Percentiles rank a stretch among this genome's conserved stretches.
Conservation (phyloP, 805 yeast species). For the Barnettozyma vustinii region DNA sequence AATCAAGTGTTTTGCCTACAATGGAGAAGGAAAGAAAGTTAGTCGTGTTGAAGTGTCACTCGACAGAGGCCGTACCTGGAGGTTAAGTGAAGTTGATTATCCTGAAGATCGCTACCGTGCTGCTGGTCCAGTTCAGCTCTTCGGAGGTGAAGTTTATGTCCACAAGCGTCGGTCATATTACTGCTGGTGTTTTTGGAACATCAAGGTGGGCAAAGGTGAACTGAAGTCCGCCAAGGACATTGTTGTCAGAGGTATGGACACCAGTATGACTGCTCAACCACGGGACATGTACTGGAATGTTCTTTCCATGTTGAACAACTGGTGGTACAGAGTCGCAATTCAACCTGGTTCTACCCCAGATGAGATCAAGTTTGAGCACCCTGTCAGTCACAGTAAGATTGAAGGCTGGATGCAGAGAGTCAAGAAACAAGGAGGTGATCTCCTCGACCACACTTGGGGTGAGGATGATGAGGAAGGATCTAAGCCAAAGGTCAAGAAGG, state of each 20-base stretch:
- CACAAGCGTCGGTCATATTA: conserved; percentile 29
- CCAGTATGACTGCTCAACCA: conserved; percentile 30
- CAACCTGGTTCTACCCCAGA: conserved; percentile 10
- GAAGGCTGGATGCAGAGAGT: conserved; percentile 36
- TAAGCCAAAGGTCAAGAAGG: conserved; percentile 5
- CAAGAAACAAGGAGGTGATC: conserved; percentile 28
- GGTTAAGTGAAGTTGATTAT: conserved; percentile 25
- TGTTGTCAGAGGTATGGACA: conserved; percentile 32
- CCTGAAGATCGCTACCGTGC: conserved; percentile 30
- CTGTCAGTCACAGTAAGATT: conserved; percentile 21
- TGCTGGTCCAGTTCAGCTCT: conserved; percentile 27
- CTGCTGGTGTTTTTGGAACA: conserved; percentile 33
- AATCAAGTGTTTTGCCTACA: conserved; percentile 30
- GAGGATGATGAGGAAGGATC: conserved; percentile 18
- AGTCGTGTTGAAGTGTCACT: conserved; percentile 31
- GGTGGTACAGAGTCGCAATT: conserved; percentile 32
- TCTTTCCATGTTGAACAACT: conserved; percentile 32
- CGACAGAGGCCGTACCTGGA: conserved; percentile 30
- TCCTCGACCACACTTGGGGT: conserved; percentile 28
- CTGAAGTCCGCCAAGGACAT: conserved; percentile 25
- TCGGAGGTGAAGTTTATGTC: conserved; percentile 30
- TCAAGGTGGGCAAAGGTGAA: conserved; percentile 20
- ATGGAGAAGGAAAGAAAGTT: conserved; percentile 32
- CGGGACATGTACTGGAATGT: conserved; percentile 35
- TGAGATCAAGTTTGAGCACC: conserved; percentile 25